Evolutionary conservation across 2,329 filamentous ascomycete genomes (phyloP).

Genomic region (Didymellaceae sp.): DNA sequence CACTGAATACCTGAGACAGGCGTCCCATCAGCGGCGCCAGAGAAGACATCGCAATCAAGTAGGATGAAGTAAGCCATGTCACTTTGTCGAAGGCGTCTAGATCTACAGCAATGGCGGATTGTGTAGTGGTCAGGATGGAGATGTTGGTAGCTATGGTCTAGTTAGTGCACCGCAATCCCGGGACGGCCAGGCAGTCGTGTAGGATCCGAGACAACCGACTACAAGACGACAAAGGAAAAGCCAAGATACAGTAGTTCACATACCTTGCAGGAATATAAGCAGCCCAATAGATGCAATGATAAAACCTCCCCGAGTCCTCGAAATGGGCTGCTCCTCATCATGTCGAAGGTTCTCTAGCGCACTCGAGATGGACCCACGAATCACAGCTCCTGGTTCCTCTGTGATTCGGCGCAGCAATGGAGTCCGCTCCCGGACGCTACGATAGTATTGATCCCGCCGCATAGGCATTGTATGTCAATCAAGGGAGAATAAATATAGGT

Average conservation of each 20-base stretch:
- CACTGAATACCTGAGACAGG: conserved; percentile 75
- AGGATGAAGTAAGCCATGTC: conserved; percentile 83
- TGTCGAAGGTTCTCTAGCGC: conserved; percentile 28
- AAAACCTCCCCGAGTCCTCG: conserved; percentile 38
- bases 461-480: conserved; percentile 7
- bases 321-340: conserved; percentile 31
- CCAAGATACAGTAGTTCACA: no score
- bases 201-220: no score
- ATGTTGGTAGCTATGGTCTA: conserved; percentile 67
- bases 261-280: conserved; percentile 67
- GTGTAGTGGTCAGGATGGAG: conserved; percentile 80
- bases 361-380: conserved; percentile 32
- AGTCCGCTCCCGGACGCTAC: conserved; percentile 16
- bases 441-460: conserved; percentile 14
- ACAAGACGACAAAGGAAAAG: no score
- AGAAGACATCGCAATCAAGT: conserved; percentile 62
- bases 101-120: conserved; percentile 77
- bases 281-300: conserved; percentile 63
- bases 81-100: conserved; percentile 74
- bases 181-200: no score
- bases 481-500: background rate
- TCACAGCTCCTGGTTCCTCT: conserved; percentile 38
- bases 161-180: conserved; percentile 31
- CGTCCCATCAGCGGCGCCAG: conserved; percentile 74
- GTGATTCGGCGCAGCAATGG: conserved; percentile 17